A percentile compares a stretch with the other conserved stretches of the same genome.
These are phyloP conservation scores for Multifurca ochricompacta DNA, from an alignment of 768 basidiomycete genomes.

Conservation along the genomic window DNA sequence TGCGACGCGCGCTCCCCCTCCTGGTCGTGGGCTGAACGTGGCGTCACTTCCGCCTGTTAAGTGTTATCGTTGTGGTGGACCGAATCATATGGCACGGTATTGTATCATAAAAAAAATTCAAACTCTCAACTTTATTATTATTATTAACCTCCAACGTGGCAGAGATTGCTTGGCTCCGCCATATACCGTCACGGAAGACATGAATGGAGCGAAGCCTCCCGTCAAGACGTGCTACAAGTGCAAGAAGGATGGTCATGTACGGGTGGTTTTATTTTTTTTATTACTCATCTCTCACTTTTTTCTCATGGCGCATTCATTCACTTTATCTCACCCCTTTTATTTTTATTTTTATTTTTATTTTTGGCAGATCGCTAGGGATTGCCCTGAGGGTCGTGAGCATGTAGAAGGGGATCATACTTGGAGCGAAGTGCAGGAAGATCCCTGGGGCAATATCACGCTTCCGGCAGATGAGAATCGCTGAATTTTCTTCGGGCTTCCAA, in stretches of 20 bases:
- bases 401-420: conserved; percentile 7
- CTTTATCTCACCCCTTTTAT: too few relatives aligned
- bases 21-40: conserved; percentile 67
- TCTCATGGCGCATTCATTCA: neutral
- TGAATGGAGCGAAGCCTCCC: conserved; percentile 39
- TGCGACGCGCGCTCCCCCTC: conserved; percentile 61
- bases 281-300: neutral
- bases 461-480: conserved; percentile 1
- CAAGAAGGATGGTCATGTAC: conserved; percentile 79
- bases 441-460: conserved; percentile 3
- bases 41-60: conserved; percentile 75
- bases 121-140: conserved; percentile 3
- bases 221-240: conserved; percentile 85
- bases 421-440: conserved; percentile 13
- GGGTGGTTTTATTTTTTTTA: conserved; percentile 29
- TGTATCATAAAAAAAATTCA: conserved; percentile 7
- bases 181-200: conserved; percentile 41
- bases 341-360: neutral
- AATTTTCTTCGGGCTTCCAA: too few relatives aligned
- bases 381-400: conserved; percentile 27
- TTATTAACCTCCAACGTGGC: neutral
- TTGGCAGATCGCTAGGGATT: conserved; percentile 30
- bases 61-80: conserved; percentile 85
- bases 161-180: conserved; percentile 81
- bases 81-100: conserved; percentile 81